Percentiles rank a stretch among this genome's conserved stretches.
Conservation (phyloP, 2,329 filamentous ascomycete species). For the Bertia moriformis region DNA sequence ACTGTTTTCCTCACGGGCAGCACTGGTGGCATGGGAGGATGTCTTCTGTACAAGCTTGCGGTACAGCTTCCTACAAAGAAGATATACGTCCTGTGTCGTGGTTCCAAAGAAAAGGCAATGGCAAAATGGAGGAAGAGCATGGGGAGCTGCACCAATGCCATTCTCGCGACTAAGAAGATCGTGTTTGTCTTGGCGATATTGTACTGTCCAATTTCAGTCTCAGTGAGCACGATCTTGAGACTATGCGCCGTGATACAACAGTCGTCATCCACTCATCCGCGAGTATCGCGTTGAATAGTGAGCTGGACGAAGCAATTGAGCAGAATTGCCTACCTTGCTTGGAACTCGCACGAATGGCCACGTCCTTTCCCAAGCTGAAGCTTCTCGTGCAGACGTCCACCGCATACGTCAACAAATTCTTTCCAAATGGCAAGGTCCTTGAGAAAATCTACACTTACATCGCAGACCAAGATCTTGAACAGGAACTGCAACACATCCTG, state of each 20-base stretch:
- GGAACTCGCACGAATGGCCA: neutral
- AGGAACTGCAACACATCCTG: neutral
- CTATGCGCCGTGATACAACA: slow-evolving; percentile 12
- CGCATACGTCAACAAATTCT: neutral
- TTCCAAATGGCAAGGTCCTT: neutral
- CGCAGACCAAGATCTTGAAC: neutral
- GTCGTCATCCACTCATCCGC: slow-evolving; percentile 15
- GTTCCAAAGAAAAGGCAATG: slow-evolving; percentile 9
- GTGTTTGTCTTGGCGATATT: slow-evolving; percentile 14
- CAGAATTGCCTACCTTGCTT: neutral
- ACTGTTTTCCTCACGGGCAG: slow-evolving; percentile 5
- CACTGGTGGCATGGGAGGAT: slow-evolving; percentile 12
- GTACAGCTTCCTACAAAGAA: slow-evolving; percentile 14
- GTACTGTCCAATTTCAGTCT: slow-evolving; percentile 11
- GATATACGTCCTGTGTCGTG: slow-evolving; percentile 13
- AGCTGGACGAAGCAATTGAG: neutral
- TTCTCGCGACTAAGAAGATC: slow-evolving; percentile 10
- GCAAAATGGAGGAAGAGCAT: slow-evolving; percentile 13
- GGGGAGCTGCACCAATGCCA: slow-evolving; percentile 11
- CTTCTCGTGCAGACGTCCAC: neutral
- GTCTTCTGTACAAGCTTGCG: slow-evolving; percentile 15
- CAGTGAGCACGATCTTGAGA: slow-evolving; percentile 5
- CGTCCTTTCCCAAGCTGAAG: neutral
- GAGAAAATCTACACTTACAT: neutral
- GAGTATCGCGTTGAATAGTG: slow-evolving; percentile 10